Base-by-base conservation (phyloP, 345 rosid genomes). In the Lagerstroemia speciosa region DNA sequence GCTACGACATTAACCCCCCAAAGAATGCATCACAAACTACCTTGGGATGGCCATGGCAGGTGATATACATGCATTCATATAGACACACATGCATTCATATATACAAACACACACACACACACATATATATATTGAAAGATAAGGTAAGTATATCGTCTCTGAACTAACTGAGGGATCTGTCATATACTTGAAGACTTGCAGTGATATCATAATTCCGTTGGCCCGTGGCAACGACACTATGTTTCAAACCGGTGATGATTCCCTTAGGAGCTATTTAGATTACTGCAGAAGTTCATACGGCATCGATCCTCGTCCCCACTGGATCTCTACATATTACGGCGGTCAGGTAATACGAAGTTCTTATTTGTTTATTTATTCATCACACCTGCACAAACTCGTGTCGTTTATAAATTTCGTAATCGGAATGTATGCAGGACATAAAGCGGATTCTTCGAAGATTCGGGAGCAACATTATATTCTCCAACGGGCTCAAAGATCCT, bases 391-490 rank as follows among this genome's bases (percentile, higher is more conserved):
- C n/a, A 7, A 2, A 16, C 2, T 15, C 15, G n/a, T 20, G n/a
- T 53, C 27, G n/a, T 53, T 15, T 10, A 24, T 53, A 57, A 8
- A n/a, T 57, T 20, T 57, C n/a, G 22, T 27, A 24, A 15, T 19
- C 27, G 22, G 11, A 20, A 1, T 2, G 9, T 27, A 19, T 38
- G 74, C 82, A 83, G 87, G 84, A 85, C n/a, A 27, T 85, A 34
- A 81, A 79, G 60, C 71, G 79, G 71, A 72, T 76, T 71, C 81
- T 85, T 11, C 73, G 57, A 48, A 71, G 78, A 17, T 85, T 85
- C 67, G 85, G 69, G 10, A 83, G 86, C 78, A 85, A 85, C 78
- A 78, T 85, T 65, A 85, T 85, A 65, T 85, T 83, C 83, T 85
- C 90, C 4, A 85, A 83, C 53, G 90, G 87, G 38, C 76, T 83